Percentiles rank a stretch among this genome's conserved stretches.
phyloP scores from a whole-genome alignment of 495 filamentous ascomycete genomes.

The Opeltia flavorubescens region DNA sequence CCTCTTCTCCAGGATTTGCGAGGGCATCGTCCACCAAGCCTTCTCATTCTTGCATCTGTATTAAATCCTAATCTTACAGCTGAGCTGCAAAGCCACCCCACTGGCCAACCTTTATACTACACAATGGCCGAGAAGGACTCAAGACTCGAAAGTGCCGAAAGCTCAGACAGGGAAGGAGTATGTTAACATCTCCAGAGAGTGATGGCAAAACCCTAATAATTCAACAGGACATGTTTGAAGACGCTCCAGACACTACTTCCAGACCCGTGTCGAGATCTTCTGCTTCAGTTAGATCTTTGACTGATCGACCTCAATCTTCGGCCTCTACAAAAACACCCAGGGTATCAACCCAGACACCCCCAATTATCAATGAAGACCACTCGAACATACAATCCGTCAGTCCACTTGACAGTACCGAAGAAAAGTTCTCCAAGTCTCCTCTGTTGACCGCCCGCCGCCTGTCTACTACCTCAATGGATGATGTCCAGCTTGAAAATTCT shows the following conservation, averaged over 20 bases:
- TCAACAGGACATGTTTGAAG: slow-evolving; percentile 62
- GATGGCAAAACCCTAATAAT: not conserved
- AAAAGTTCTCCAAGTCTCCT: slow-evolving; percentile 34
- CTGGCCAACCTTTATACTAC: not conserved
- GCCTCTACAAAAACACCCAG: slow-evolving; percentile 13
- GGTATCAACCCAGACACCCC: slow-evolving; percentile 17
- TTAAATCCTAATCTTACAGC: not conserved
- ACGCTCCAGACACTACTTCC: slow-evolving; percentile 48
- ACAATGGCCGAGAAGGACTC: slow-evolving; percentile 11
- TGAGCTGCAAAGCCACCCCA: not conserved
- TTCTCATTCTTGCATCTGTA: not conserved
- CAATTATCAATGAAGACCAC: slow-evolving; percentile 16
- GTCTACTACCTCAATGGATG: slow-evolving; percentile 52
- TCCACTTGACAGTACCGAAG: slow-evolving; percentile 11
- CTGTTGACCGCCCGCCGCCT: slow-evolving; percentile 45
- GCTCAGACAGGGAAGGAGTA: slow-evolving; percentile 37
- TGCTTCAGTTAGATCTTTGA: slow-evolving; percentile 29
- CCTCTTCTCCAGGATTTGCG: too few species aligned
- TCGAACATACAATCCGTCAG: not conserved
- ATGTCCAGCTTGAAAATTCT: slow-evolving; percentile 51
- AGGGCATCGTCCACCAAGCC: too few species aligned
- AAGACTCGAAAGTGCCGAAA: slow-evolving; percentile 24
- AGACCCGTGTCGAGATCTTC: slow-evolving; percentile 23
- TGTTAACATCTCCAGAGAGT: slow-evolving; percentile 13
- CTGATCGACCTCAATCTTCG: slow-evolving; percentile 31